Percentiles rank a stretch among this genome's conserved stretches.
These are phyloP conservation scores for Colletotrichum theobromicola DNA, from an alignment of 2,329 filamentous ascomycete species.

Conservation along the genomic window DNA sequence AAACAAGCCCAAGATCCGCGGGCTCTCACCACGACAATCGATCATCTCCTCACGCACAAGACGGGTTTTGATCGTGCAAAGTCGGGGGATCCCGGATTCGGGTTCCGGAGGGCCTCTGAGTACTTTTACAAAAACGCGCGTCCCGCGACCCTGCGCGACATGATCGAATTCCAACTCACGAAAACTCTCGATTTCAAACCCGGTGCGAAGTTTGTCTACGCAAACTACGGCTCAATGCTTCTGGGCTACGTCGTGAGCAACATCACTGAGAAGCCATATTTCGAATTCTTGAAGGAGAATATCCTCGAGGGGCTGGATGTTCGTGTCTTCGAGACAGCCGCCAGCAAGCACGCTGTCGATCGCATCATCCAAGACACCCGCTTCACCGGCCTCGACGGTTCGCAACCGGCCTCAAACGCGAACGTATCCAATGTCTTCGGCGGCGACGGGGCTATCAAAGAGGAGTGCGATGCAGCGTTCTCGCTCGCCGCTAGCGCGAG, in stretches of 20 bases:
- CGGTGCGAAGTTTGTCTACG: background rate
- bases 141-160: constrained; percentile 13
- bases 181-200: constrained; percentile 16
- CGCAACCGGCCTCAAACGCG: background rate
- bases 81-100: constrained; percentile 7
- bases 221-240: constrained; percentile 21
- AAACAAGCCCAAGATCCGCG: background rate
- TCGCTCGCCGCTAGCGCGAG: constrained; percentile 17
- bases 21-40: constrained; percentile 11
- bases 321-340: constrained; percentile 15
- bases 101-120: constrained; percentile 6
- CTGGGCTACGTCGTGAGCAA: constrained; percentile 19
- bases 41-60: constrained; percentile 8
- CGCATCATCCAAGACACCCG: constrained; percentile 20
- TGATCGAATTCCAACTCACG: constrained; percentile 22
- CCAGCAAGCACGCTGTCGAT: constrained; percentile 3
- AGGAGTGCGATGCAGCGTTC: constrained; percentile 8
- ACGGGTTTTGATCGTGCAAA: constrained; percentile 9
- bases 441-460: constrained; percentile 24
- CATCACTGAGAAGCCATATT: constrained; percentile 6
- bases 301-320: constrained; percentile 16
- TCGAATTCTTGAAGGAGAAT: constrained; percentile 1
- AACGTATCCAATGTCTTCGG: background rate
- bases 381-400: constrained; percentile 5
- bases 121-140: background rate